phyloP scores from a whole-genome alignment of 2,329 filamentous ascomycete genomes.

The Talaromyces sp. region DNA sequence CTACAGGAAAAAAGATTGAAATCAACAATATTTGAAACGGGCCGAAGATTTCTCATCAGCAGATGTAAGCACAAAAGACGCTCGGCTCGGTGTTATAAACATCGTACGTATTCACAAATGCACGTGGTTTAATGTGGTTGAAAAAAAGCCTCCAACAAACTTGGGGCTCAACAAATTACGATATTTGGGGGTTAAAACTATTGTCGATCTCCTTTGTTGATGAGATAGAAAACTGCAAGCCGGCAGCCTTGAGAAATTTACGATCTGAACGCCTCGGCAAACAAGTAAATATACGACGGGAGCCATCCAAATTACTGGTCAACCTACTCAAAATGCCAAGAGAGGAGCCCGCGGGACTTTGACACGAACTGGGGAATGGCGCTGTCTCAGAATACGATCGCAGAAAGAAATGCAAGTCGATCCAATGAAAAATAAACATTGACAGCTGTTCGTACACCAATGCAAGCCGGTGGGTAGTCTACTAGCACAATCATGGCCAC shows the following conservation, averaged over 20 bases:
- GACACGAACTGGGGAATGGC: not conserved
- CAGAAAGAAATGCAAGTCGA: not conserved
- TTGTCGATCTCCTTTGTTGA: not conserved
- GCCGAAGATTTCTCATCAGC: not conserved
- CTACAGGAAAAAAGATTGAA: not conserved
- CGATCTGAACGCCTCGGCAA: not conserved
- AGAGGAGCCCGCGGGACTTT: not conserved
- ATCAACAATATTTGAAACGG: not conserved
- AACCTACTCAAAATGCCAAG: not conserved
- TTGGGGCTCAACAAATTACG: no score
- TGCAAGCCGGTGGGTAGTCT: not conserved
- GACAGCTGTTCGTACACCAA: no score
- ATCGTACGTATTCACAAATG: not conserved
- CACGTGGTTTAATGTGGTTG: not conserved
- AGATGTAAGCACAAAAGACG: not conserved
- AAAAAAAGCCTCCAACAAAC: no score
- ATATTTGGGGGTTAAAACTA: no score
- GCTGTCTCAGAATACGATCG: not conserved
- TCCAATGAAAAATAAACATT: no score
- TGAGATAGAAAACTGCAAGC: not conserved
- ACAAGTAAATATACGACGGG: not conserved
- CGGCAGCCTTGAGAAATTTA: not conserved
- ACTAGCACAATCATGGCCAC: no score
- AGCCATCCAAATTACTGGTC: not conserved
- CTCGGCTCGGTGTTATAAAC: not conserved